A percentile compares a stretch with the other conserved stretches of the same genome.
phyloP scores from a whole-genome alignment of 2,329 filamentous ascomycete genomes.

The Nemania sp. region DNA sequence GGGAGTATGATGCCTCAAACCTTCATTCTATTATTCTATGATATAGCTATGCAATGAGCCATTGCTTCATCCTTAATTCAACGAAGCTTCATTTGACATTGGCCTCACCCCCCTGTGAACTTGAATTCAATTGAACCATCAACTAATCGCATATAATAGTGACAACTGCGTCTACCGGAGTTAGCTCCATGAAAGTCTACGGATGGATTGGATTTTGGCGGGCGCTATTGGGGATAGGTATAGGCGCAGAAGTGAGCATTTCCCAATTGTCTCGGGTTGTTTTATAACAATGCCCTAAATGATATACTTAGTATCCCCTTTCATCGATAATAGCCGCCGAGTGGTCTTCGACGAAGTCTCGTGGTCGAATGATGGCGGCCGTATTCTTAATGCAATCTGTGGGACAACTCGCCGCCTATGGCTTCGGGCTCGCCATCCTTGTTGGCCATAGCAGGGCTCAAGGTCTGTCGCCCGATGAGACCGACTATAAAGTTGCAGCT shows the following conservation, averaged over 20 bases:
- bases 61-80: no score
- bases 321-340: conserved; percentile 70
- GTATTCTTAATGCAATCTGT: conserved; percentile 73
- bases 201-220: conserved; percentile 42
- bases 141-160: conserved; percentile 1
- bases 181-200: conserved; percentile 30
- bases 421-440: conserved; percentile 51
- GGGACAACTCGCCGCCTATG: conserved; percentile 66
- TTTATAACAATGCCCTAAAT: no score
- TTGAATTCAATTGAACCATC: conserved; percentile 20
- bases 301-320: conserved; percentile 59
- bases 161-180: conserved; percentile 28
- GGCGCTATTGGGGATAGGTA: conserved; percentile 31
- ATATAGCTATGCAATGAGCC: no score
- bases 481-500: conserved; percentile 8
- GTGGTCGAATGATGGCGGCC: conserved; percentile 67
- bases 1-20: conserved; percentile 38
- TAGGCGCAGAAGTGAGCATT: conserved; percentile 30
- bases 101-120: neutral
- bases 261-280: no score
- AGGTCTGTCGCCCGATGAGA: conserved; percentile 18
- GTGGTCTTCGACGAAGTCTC: conserved; percentile 64
- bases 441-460: conserved; percentile 16
- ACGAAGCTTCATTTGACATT: no score
- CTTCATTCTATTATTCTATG: no score